phyloP scores from a whole-genome alignment of 2,329 filamentous ascomycete species.

The Geosmithia morbida region DNA sequence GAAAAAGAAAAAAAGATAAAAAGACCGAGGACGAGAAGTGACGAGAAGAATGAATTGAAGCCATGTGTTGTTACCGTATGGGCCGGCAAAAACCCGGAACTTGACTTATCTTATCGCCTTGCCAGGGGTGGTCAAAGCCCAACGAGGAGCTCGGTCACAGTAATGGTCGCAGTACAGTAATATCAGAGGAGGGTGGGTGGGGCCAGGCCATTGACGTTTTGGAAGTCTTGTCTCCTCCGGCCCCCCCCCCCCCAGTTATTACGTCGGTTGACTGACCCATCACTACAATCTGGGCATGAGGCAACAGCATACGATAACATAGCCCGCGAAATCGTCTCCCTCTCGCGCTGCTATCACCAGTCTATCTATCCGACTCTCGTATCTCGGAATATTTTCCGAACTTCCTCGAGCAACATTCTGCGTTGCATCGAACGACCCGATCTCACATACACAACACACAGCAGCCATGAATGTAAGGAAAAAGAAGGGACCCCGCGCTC shows the following conservation, averaged over 20 bases:
- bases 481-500: background rate
- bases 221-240: too few species aligned
- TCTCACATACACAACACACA: background rate
- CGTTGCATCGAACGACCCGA: constrained; percentile 56
- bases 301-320: background rate
- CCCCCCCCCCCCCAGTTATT: background rate
- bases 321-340: background rate
- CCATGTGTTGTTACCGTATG: too few species aligned
- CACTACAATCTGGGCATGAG: background rate
- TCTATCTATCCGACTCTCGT: background rate
- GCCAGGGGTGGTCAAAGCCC: too few species aligned
- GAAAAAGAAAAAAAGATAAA: too few species aligned
- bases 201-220: background rate
- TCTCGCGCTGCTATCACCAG: background rate
- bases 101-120: too few species aligned
- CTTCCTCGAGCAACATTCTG: constrained; percentile 69
- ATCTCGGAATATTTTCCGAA: too few species aligned
- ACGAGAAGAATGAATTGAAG: too few species aligned
- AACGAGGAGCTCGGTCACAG: too few species aligned
- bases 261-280: background rate
- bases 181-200: too few species aligned
- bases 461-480: constrained; percentile 19
- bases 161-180: too few species aligned
- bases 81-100: too few species aligned
- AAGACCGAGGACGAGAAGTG: too few species aligned